These are phyloP conservation scores for Basidiobolus meristosporus DNA, from an alignment of 371 early-diverging fungal genomes.

Conservation along the genomic window DNA sequence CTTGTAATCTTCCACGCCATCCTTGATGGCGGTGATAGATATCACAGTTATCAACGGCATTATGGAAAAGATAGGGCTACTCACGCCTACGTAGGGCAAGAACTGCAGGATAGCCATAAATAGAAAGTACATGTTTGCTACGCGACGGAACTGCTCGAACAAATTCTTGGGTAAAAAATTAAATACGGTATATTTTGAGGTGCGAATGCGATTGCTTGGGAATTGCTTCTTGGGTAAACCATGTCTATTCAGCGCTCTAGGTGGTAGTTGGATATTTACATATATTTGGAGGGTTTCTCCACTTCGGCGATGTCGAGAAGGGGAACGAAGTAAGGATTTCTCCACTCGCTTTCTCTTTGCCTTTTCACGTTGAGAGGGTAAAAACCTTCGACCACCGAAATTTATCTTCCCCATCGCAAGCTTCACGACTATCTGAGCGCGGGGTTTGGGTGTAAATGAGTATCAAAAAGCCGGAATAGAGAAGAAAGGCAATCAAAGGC, in stretches of 20 bases:
- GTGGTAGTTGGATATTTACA: slow-evolving; percentile 39
- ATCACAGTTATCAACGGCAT: slow-evolving; percentile 82
- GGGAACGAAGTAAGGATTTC: no score
- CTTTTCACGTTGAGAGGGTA: no score
- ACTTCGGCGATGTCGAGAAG: no score
- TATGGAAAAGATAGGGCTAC: slow-evolving; percentile 49
- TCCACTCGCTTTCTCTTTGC: no score
- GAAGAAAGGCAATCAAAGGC: no score
- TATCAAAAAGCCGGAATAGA: no score
- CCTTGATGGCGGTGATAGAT: slow-evolving; percentile 79
- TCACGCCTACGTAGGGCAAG: slow-evolving; percentile 60
- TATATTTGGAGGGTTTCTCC: slow-evolving; percentile 31
- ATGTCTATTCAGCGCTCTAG: slow-evolving; percentile 19
- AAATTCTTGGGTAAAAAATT: slow-evolving; percentile 94
- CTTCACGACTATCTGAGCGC: no score
- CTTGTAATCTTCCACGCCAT: slow-evolving; percentile 90
- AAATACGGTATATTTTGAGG: slow-evolving; percentile 82
- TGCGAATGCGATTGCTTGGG: slow-evolving; percentile 46
- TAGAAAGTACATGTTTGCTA: slow-evolving; percentile 95
- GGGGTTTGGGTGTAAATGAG: no score
- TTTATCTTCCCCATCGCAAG: no score
- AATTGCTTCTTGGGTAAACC: slow-evolving; percentile 23
- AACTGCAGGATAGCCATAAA: slow-evolving; percentile 80
- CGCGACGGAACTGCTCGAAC: slow-evolving; percentile 86
- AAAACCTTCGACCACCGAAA: no score